Evolutionary conservation across 345 rosid species (phyloP), one percentile per base, ranked within the genome.

Genomic region (Camelina hispida): DNA sequence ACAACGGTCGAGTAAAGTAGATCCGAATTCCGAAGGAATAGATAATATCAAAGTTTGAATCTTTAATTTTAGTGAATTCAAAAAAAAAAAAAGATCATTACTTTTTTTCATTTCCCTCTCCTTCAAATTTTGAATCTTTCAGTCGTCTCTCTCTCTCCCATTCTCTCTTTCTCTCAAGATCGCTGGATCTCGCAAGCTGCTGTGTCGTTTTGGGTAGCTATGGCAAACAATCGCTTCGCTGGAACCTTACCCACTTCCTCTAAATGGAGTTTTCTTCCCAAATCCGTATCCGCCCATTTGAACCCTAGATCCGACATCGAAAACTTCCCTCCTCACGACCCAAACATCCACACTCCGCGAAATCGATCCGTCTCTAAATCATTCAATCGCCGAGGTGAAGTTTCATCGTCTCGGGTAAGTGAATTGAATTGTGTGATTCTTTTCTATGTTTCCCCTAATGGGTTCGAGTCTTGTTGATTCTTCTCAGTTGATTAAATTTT

Each of bases 291-390:
- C 44, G 57, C 84, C 23, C 86, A 81, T 68, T 78, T 71, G 50
- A 91, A 60, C 84, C 61, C 80, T 63, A 81, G 71, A 56, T 43
- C 65, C 43, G 73, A 80, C 47, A 54, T 82, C 23, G 96, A 95
- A 66, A 92, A 92, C 75, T 74, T 79, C 1, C 95, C 97, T 32
- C 93, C 97, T 1, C 78, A 22, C n/a, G 81, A 91, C 69, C 87
- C 90, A 22, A 92, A 92, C 87, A 75, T 75, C 55, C 76, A 46
- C 7, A 53, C 68, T 59, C 40, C 69, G 10, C 72, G 2, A 78
- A 57, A 28, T 35, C 17, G 56, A 5, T 59, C 73, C 0, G 22
- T 59, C 7, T 70, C 83, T 55, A 68, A 84, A 67, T 81, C 85
- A 56, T 74, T 81, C 16, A 78, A 74, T 34, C 40, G 3, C 48